Evolutionary conservation across 2,329 filamentous ascomycete genomes (phyloP), one percentile per base, ranked within the genome.

Genomic region (Fusarium pseudoanthophilum): DNA sequence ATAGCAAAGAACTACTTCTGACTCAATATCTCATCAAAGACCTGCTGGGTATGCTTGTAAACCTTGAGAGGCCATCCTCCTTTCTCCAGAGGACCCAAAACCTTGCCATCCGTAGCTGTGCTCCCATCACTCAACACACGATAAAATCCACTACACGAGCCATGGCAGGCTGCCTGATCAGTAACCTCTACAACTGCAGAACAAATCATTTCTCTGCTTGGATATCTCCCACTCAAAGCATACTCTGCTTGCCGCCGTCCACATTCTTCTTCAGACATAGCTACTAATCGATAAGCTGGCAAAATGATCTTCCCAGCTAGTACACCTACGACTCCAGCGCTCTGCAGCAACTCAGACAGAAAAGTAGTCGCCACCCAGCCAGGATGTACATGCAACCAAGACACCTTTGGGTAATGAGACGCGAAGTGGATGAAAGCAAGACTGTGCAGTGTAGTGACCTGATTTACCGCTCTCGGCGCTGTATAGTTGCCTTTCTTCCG

Each of bases 131-230:
- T 40, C 45, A 60, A 32, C 10, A 60, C 45, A 37, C 45, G 57
- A 24, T 60, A 60, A 5, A 60, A 60, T 1, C 57, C 57, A 53
- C 57, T 60, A 10, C 57, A 60, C 2, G 36, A 3, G 5, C 45
- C 57, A 30, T 53, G 18, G 11, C 57, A 60, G 5, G 9, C 24
- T 11, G 57, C 57, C 14, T 60, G 57, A 18, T 60, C 21, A 14
- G 21, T 28, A 11, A 53, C 45, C 7, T 60, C 45, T 4, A 53
- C 45, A 30, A 40, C 14, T 1, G 57, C 57, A 21, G 57, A 30
- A 21, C 57, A 37, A 26, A 60, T 60, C 57, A 60, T 60, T 11
- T 60, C 57, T 11, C 57, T 30, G 34, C 57, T 60, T 6, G 57
- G 45, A 13, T 52, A 60, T 34, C 21, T 60, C 10, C 36, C 45